These are phyloP conservation scores for Fusarium sp. DNA, from an alignment of 2,329 filamentous ascomycete species.

Conservation along the genomic window DNA sequence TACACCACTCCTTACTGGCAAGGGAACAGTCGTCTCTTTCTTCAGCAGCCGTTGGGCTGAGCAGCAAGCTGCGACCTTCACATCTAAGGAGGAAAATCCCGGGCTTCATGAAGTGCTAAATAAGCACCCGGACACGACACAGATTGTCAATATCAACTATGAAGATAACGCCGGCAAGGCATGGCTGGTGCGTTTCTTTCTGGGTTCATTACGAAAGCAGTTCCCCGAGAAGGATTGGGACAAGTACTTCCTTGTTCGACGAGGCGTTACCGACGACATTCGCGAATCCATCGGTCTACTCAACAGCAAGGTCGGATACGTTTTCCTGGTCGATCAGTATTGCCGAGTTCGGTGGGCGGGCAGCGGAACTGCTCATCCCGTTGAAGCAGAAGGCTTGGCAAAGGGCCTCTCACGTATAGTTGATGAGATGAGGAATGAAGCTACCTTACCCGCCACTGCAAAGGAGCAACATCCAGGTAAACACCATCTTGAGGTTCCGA, in stretches of 20 bases:
- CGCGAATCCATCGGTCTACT: conserved; percentile 73
- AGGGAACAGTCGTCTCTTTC: conserved; percentile 79
- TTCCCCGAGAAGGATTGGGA: conserved; percentile 64
- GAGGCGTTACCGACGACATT: conserved; percentile 67
- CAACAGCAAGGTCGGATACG: conserved; percentile 93
- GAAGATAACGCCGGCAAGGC: conserved; percentile 81
- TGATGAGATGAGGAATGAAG: conserved; percentile 60
- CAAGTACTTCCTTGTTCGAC: conserved; percentile 69
- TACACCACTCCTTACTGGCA: conserved; percentile 76
- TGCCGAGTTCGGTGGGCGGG: conserved; percentile 96
- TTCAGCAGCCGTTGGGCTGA: conserved; percentile 90
- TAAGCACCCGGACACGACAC: conserved; percentile 63
- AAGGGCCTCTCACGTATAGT: conserved; percentile 71
- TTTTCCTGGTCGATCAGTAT: conserved; percentile 86
- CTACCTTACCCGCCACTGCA: conserved; percentile 46
- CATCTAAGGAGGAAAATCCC: conserved; percentile 71
- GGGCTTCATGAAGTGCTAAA: conserved; percentile 71
- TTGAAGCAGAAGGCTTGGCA: conserved; percentile 73
- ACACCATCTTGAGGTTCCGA: conserved; percentile 42
- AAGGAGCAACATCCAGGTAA: conserved; percentile 47
- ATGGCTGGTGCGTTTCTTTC: conserved; percentile 66
- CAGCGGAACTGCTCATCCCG: conserved; percentile 72
- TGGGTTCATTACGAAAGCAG: conserved; percentile 59
- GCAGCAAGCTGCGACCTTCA: conserved; percentile 78
- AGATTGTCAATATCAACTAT: conserved; percentile 87